These are phyloP conservation scores for Solanum hybrid DNA, from an alignment of 305 asterid species.

Conservation along the genomic window DNA sequence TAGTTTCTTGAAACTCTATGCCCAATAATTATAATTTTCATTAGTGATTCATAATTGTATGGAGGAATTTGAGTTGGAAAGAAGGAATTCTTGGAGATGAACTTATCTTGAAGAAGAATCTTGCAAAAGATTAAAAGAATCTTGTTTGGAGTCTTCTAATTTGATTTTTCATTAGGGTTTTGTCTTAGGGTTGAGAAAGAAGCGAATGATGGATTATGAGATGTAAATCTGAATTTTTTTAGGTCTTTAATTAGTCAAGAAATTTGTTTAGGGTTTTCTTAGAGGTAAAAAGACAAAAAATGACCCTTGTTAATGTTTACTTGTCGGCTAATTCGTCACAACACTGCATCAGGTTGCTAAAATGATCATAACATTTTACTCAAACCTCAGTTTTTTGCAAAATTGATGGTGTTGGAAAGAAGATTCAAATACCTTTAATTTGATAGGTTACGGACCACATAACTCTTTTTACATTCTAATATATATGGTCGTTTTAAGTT, in stretches of 20 bases:
- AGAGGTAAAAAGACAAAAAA: not conserved
- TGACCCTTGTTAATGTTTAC: too few species aligned
- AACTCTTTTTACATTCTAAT: too few species aligned
- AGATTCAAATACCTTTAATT: too few species aligned
- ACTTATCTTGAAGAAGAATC: too few species aligned
- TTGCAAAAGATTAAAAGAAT: too few species aligned
- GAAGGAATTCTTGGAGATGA: not conserved
- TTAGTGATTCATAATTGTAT: not conserved
- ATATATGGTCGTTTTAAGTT: too few species aligned
- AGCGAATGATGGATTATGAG: not conserved
- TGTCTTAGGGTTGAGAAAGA: not conserved
- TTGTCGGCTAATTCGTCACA: not conserved
- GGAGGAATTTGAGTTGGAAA: not conserved
- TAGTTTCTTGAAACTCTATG: not conserved
- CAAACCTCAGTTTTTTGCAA: too few species aligned
- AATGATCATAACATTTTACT: not conserved
- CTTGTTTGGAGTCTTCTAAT: not conserved
- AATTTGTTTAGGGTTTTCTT: not conserved
- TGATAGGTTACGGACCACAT: too few species aligned
- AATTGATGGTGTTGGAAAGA: too few species aligned
- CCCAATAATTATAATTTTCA: too few species aligned
- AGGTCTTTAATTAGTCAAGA: not conserved
- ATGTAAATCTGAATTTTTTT: too few species aligned
- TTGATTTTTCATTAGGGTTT: not conserved
- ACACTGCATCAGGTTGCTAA: not conserved